phyloP scores from a whole-genome alignment of 805 yeast genomes.

The Kazachstania kunashirensis region DNA sequence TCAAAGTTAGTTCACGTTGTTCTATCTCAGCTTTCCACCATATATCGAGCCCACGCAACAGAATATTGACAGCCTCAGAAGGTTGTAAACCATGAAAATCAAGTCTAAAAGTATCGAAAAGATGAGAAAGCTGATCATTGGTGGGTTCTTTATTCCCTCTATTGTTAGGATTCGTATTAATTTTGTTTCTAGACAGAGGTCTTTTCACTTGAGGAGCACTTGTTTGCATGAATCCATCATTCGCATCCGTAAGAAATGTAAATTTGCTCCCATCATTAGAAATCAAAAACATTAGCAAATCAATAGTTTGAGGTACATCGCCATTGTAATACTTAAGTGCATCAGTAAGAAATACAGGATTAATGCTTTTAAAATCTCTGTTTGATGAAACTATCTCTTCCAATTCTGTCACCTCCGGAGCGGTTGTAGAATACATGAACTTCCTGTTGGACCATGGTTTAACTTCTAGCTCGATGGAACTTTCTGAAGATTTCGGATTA shows the following conservation, averaged over 20 bases:
- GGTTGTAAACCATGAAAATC: conserved; percentile 54
- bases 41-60: conserved; percentile 29
- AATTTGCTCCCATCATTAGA: background rate
- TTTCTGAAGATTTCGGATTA: background rate
- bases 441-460: conserved; percentile 1
- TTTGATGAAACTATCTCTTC: conserved; percentile 29
- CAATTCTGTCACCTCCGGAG: conserved; percentile 29
- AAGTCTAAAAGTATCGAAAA: conserved; percentile 21
- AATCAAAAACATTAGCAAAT: conserved; percentile 2
- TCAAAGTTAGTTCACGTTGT: conserved; percentile 35
- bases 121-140: background rate
- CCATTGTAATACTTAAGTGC: conserved; percentile 39
- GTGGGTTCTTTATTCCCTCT: background rate
- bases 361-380: conserved; percentile 28
- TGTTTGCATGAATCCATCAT: background rate
- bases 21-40: conserved; percentile 60
- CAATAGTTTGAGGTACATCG: conserved; percentile 20
- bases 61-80: conserved; percentile 36
- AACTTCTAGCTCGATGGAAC: too few species aligned
- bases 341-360: conserved; percentile 32
- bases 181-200: background rate
- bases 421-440: conserved; percentile 4
- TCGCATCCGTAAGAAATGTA: conserved; percentile 1
- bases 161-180: background rate
- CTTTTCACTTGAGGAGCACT: background rate